phyloP scores from a whole-genome alignment of 2,329 filamentous ascomycete species.

The Beauveria caledonica region DNA sequence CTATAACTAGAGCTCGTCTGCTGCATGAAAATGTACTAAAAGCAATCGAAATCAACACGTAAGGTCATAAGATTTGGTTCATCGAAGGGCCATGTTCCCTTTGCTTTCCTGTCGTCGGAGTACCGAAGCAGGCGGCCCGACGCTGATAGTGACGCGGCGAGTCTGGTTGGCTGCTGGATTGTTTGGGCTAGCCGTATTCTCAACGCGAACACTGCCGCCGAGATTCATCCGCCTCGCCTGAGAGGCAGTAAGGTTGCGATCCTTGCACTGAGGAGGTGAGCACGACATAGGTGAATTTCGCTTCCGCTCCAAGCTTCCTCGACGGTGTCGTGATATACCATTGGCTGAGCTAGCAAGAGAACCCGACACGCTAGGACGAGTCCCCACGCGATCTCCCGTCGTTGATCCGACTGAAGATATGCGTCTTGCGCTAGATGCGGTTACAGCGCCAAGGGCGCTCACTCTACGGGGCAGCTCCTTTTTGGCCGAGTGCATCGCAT shows the following conservation, averaged over 20 bases:
- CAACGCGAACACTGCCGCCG: constrained; percentile 31
- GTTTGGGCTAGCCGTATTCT: constrained; percentile 20
- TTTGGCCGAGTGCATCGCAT: constrained; percentile 46
- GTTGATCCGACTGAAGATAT: constrained; percentile 36
- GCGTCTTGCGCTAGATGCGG: constrained; percentile 31
- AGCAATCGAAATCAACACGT: constrained; percentile 1
- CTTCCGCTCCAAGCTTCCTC: constrained; percentile 41
- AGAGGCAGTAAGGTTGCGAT: constrained; percentile 40
- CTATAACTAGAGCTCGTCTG: neutral
- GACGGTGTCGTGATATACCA: constrained; percentile 46
- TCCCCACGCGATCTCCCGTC: constrained; percentile 18
- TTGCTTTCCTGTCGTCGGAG: constrained; percentile 25
- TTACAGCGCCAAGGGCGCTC: constrained; percentile 28
- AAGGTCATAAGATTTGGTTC: constrained; percentile 12
- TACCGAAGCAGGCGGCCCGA: constrained; percentile 18
- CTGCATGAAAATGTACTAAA: constrained; percentile 1
- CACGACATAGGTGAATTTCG: constrained; percentile 46
- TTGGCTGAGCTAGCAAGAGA: constrained; percentile 42
- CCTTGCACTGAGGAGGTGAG: constrained; percentile 36
- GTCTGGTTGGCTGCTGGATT: constrained; percentile 18
- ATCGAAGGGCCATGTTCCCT: constrained; percentile 23
- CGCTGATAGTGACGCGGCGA: constrained; percentile 31
- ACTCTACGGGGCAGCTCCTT: constrained; percentile 34
- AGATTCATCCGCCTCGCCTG: constrained; percentile 52
- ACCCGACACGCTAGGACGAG: constrained; percentile 31